A percentile compares a stretch with the other conserved stretches of the same genome.
Conservation (phyloP, 352 stramenopile species). For the Phytophthora sansomeana region DNA sequence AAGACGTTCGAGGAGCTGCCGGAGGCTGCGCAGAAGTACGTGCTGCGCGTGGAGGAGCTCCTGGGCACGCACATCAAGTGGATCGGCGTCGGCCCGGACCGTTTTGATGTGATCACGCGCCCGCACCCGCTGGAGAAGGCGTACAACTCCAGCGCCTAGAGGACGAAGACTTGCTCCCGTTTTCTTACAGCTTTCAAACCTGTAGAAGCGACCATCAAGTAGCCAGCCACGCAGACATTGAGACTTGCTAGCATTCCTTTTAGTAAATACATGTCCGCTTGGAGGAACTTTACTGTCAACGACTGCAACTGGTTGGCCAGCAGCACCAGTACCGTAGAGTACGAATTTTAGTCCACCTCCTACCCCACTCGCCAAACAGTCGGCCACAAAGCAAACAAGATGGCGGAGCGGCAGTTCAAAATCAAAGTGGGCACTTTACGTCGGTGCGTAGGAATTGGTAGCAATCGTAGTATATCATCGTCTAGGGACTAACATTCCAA, state of each 20-base stretch:
- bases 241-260: constrained; percentile 7
- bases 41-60: constrained; percentile 97
- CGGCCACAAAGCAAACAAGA: constrained; percentile 10
- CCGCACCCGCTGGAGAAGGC: constrained; percentile 80
- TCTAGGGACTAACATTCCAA: too few relatives aligned
- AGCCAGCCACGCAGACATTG: constrained; percentile 10
- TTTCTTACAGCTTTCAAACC: constrained; percentile 15
- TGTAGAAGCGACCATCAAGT: background rate
- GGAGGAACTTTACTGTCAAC: background rate
- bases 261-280: constrained; percentile 20
- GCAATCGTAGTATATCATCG: too few relatives aligned
- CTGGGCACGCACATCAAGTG: constrained; percentile 97
- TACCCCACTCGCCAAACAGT: background rate
- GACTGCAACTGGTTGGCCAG: too few relatives aligned
- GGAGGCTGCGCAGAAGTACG: constrained; percentile 95
- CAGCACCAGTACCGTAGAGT: too few relatives aligned
- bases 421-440: constrained; percentile 86
- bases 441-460: constrained; percentile 38
- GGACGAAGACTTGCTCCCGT: constrained; percentile 5
- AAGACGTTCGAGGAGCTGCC: constrained; percentile 98
- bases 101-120: constrained; percentile 95
- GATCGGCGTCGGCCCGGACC: constrained; percentile 98
- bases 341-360: too few relatives aligned
- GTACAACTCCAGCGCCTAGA: constrained; percentile 40
- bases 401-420: constrained; percentile 80